Conservation (phyloP, 352 stramenopile species). For the Halophytophthora polymorphica region DNA sequence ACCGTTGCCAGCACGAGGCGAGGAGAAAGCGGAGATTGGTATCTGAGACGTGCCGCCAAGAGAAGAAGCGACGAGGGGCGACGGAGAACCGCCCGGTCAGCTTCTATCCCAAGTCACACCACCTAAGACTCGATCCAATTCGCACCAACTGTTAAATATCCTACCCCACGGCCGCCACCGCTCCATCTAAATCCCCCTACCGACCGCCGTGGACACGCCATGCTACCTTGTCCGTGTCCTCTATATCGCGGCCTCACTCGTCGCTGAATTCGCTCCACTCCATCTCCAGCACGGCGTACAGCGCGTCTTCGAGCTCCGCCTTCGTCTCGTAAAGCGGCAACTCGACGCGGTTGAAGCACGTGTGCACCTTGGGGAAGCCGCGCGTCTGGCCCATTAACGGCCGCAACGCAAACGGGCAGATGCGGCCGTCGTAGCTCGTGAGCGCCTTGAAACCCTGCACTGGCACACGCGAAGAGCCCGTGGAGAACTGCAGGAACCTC, state of each 20-base stretch:
- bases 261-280: slow-evolving; percentile 94
- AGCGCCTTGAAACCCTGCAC: slow-evolving; percentile 83
- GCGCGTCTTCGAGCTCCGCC: slow-evolving; percentile 91
- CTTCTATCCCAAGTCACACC: too few relatives aligned
- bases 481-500: slow-evolving; percentile 84
- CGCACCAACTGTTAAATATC: too few relatives aligned
- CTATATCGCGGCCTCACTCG: slow-evolving; percentile 31
- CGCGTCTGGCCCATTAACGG: slow-evolving; percentile 55
- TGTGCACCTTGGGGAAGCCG: slow-evolving; percentile 76
- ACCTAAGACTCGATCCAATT: too few relatives aligned
- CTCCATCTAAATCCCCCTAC: slow-evolving; percentile 3
- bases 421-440: slow-evolving; percentile 81
- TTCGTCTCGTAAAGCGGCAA: slow-evolving; percentile 80
- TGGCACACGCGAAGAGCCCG: slow-evolving; percentile 77
- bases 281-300: slow-evolving; percentile 95
- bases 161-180: too few relatives aligned
- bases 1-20: too few relatives aligned
- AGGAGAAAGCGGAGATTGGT: too few relatives aligned
- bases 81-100: too few relatives aligned
- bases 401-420: slow-evolving; percentile 70
- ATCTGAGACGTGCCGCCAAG: too few relatives aligned
- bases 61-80: too few relatives aligned
- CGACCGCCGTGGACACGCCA: slow-evolving; percentile 25
- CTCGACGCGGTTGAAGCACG: slow-evolving; percentile 84
- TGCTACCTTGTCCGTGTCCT: background rate